Evolutionary conservation across 2,329 filamentous ascomycete species (phyloP).

Genomic region (Didymella exigua): DNA sequence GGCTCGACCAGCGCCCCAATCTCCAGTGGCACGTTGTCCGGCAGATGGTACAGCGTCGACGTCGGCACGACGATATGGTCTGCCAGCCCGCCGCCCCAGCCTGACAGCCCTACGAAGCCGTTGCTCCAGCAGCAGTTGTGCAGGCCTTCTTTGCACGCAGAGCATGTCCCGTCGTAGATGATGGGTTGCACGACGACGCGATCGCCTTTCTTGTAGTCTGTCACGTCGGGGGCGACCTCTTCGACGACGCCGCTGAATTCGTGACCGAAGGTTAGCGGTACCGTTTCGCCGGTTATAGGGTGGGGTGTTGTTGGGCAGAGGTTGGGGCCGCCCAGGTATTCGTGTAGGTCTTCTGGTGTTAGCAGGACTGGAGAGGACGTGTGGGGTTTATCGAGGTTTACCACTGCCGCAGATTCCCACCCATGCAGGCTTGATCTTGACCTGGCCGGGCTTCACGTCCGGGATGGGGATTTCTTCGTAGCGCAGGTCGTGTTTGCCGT

Average conservation of each 20-base stretch:
- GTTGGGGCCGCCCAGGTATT: slow-evolving; percentile 56
- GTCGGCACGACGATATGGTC: slow-evolving; percentile 59
- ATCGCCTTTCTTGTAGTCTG: slow-evolving; percentile 56
- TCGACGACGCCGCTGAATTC: slow-evolving; percentile 60
- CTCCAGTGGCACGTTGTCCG: slow-evolving; percentile 59
- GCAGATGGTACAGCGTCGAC: slow-evolving; percentile 54
- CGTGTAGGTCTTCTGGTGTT: slow-evolving; percentile 49
- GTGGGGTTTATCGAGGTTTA: neutral
- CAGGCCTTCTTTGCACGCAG: slow-evolving; percentile 57
- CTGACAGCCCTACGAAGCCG: slow-evolving; percentile 60
- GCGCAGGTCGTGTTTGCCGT: slow-evolving; percentile 52
- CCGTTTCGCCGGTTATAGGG: slow-evolving; percentile 59
- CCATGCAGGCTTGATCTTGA: slow-evolving; percentile 52
- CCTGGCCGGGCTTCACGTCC: slow-evolving; percentile 48
- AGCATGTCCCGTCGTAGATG: slow-evolving; percentile 61
- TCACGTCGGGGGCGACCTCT: slow-evolving; percentile 58
- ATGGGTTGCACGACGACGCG: slow-evolving; percentile 59
- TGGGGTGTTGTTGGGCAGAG: slow-evolving; percentile 60
- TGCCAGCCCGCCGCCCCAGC: slow-evolving; percentile 60
- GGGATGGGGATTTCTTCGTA: slow-evolving; percentile 52
- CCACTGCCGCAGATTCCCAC: slow-evolving; percentile 50
- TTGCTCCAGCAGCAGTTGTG: slow-evolving; percentile 62
- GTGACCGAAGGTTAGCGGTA: slow-evolving; percentile 60
- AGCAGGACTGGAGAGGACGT: neutral
- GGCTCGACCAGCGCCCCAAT: slow-evolving; percentile 61